These are phyloP conservation scores for Botrytis pseudocinerea DNA, from an alignment of 2,329 filamentous ascomycete species.

Conservation along the genomic window DNA sequence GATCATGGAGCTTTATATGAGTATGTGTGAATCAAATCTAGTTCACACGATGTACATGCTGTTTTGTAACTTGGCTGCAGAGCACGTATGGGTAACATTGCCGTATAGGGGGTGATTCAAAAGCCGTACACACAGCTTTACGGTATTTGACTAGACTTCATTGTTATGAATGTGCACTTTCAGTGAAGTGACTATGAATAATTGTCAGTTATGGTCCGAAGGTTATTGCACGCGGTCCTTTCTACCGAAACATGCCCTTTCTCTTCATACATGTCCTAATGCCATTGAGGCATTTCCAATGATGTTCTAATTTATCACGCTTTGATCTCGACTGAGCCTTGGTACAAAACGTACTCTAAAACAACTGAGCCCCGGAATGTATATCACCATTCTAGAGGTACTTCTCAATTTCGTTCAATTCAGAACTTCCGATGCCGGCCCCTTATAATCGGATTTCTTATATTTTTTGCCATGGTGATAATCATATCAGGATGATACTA, in stretches of 20 bases:
- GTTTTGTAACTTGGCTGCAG: not conserved
- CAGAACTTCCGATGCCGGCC: too few species aligned
- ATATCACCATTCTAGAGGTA: too few species aligned
- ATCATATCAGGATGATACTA: too few species aligned
- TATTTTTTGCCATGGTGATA: too few species aligned
- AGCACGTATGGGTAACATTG: not conserved
- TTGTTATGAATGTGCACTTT: not conserved
- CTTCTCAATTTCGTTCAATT: too few species aligned
- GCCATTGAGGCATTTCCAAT: not conserved
- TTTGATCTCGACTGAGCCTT: not conserved
- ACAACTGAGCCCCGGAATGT: too few species aligned
- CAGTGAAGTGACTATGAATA: slow-evolving; percentile 2
- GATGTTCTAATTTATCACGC: not conserved
- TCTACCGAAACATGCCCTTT: too few species aligned
- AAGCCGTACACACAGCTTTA: not conserved
- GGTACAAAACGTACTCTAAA: too few species aligned
- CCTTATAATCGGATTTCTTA: too few species aligned
- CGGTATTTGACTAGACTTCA: not conserved
- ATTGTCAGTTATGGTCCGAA: not conserved
- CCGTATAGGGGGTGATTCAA: not conserved
- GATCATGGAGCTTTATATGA: not conserved
- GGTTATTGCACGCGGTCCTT: not conserved
- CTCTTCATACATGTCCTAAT: not conserved
- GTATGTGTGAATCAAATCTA: not conserved
- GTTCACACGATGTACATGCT: not conserved